phyloP scores from a whole-genome alignment of 1,284 basidiomycete species.

The Phlebopus sp. region DNA sequence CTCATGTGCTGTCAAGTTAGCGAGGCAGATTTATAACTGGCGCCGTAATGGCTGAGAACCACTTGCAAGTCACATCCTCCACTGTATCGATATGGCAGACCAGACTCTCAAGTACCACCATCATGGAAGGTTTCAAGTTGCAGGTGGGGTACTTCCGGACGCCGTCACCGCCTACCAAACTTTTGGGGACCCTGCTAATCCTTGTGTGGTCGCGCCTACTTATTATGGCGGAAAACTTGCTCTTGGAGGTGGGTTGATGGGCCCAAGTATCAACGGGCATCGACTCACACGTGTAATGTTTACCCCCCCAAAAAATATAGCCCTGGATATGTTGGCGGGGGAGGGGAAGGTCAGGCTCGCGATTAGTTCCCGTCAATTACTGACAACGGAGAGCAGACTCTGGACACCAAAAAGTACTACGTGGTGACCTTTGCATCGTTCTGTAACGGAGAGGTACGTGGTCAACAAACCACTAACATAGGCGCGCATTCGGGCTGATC shows the following conservation, averaged over 20 bases:
- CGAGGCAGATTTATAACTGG: too few relatives aligned
- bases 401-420: constrained; percentile 50
- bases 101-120: constrained; percentile 15
- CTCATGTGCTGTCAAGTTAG: too few relatives aligned
- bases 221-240: constrained; percentile 22
- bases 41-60: neutral
- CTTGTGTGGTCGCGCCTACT: constrained; percentile 19
- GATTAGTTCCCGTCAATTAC: neutral
- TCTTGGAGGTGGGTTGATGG: constrained; percentile 17
- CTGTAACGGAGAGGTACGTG: constrained; percentile 52
- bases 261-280: neutral
- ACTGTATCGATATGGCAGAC: constrained; percentile 6
- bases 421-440: constrained; percentile 55
- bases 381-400: constrained; percentile 29
- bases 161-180: constrained; percentile 22
- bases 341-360: constrained; percentile 37
- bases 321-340: constrained; percentile 47
- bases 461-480: neutral
- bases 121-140: constrained; percentile 21
- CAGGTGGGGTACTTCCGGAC: constrained; percentile 22
- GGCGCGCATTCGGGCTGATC: neutral
- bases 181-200: constrained; percentile 20
- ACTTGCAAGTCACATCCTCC: neutral
- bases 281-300: neutral
- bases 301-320: constrained; percentile 29